phyloP scores from a whole-genome alignment of 148 eudicot species.

The Dysphania ambrosioides region DNA sequence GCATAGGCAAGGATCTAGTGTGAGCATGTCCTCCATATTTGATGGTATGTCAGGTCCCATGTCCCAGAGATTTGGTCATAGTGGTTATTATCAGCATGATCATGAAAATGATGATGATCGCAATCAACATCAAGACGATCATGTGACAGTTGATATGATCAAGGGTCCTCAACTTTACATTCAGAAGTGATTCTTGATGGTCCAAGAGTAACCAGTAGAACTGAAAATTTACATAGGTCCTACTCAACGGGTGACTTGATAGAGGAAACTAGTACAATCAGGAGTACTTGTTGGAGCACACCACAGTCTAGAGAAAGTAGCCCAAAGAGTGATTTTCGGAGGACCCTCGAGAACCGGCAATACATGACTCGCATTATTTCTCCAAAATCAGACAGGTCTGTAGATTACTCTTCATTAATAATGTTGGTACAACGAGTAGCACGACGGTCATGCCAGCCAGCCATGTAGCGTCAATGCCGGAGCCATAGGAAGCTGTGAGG shows the following conservation, averaged over 20 bases:
- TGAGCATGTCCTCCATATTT: slow-evolving; percentile 14
- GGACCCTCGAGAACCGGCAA: neutral
- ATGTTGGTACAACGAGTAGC: neutral
- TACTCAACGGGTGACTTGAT: slow-evolving; percentile 26
- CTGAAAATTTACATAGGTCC: slow-evolving; percentile 1
- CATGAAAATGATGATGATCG: neutral
- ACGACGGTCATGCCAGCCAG: neutral
- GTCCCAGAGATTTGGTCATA: slow-evolving; percentile 19
- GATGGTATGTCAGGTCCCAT: slow-evolving; percentile 16
- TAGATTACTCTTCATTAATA: slow-evolving; percentile 15
- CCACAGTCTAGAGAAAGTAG: neutral
- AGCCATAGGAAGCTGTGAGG: neutral
- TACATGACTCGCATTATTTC: slow-evolving; percentile 2
- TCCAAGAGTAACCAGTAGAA: neutral
- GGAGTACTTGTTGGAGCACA: neutral
- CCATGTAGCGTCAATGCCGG: neutral
- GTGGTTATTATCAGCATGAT: neutral
- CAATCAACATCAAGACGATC: neutral
- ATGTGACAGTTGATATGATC: slow-evolving; percentile 14
- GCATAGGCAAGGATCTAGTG: slow-evolving; percentile 24
- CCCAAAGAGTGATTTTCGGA: neutral
- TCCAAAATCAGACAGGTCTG: slow-evolving; percentile 8
- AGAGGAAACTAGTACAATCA: neutral
- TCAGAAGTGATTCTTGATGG: neutral
- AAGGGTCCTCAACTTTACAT: neutral